Percentiles rank a stretch among this genome's conserved stretches.
Evolutionary conservation across 768 basidiomycete genomes (phyloP).

Genomic region (Lactifluus echinatus): DNA sequence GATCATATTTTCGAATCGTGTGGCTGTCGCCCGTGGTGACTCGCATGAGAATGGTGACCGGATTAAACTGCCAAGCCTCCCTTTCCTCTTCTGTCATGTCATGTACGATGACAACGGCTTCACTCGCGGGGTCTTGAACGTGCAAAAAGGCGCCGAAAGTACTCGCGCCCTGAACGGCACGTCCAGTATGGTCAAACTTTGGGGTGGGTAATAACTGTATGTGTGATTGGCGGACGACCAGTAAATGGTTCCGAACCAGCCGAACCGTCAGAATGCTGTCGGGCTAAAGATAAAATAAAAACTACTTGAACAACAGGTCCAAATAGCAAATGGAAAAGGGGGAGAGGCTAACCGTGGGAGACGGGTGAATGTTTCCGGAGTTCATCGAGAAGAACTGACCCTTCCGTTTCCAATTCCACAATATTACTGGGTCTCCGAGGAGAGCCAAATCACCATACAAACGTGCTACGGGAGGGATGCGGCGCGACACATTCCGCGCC

Average conservation of each 20-base stretch:
- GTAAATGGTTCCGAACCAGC: constrained; percentile 24
- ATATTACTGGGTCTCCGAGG: constrained; percentile 16
- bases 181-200: constrained; percentile 11
- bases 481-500: neutral
- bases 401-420: constrained; percentile 19
- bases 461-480: constrained; percentile 10
- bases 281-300: constrained; percentile 2
- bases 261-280: constrained; percentile 25
- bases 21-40: constrained; percentile 22
- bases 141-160: constrained; percentile 17
- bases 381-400: constrained; percentile 15
- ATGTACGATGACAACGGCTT: constrained; percentile 25
- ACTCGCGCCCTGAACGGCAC: constrained; percentile 1
- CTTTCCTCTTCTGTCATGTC: constrained; percentile 18
- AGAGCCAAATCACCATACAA: constrained; percentile 18
- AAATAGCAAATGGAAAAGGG: neutral
- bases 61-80: constrained; percentile 26
- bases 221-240: constrained; percentile 25
- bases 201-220: constrained; percentile 24
- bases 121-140: constrained; percentile 22
- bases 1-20: constrained; percentile 26
- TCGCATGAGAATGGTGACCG: constrained; percentile 28
- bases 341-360: constrained; percentile 14
- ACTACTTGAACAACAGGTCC: neutral
- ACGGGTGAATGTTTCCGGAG: constrained; percentile 11